Evolutionary conservation across 768 basidiomycete genomes (phyloP), one percentile per base, ranked within the genome.

Genomic region (Mycena latifolia): DNA sequence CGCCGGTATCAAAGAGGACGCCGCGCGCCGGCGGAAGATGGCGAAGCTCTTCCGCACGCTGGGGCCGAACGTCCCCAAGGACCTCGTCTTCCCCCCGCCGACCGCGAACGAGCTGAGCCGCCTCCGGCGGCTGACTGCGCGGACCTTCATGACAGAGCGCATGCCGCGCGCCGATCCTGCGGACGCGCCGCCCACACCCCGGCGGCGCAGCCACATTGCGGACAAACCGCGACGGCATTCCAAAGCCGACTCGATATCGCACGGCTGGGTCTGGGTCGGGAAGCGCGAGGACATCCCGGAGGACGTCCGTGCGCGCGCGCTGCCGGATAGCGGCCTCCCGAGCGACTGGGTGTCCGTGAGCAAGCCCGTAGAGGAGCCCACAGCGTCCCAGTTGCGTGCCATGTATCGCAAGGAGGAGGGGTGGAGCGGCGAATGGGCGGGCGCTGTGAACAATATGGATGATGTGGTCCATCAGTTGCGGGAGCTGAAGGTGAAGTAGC

Each of bases 401-500:
- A 31, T 66, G 29, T 24, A 56, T n/a, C 65, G 65, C 14, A 39
- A 25, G 11, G 65, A 61, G 48, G 18, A 41, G 18, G 59, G 47
- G 1, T 66, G 65, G 65, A 66, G 58, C 28, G 65, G 65, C 5
- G 58, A 66, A 17, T 66, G 65, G 65, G 59, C 18, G 25, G 59
- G 59, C 0, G 4, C 46, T 1, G 65, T 50, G 46, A 37, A 28
- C 10, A 55, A 66, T 48, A 66, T 66, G 65, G 48, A 66, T 0
- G 24, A 66, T 2, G 59, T 66, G 9, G 37, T 66, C 24, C 2
- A n/a, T 4, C 43, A 12, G 18, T 22, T 66, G 28, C 52, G 65
- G 15, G 41, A 15, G 1, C 48, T 66, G 17, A 57, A 29, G 33
- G 25, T 47, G 8, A 52, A 54, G 56, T 65, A 58, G 43, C 15